Conservation (phyloP, 2,329 filamentous ascomycete species). For the Curvularia spicifera region DNA sequence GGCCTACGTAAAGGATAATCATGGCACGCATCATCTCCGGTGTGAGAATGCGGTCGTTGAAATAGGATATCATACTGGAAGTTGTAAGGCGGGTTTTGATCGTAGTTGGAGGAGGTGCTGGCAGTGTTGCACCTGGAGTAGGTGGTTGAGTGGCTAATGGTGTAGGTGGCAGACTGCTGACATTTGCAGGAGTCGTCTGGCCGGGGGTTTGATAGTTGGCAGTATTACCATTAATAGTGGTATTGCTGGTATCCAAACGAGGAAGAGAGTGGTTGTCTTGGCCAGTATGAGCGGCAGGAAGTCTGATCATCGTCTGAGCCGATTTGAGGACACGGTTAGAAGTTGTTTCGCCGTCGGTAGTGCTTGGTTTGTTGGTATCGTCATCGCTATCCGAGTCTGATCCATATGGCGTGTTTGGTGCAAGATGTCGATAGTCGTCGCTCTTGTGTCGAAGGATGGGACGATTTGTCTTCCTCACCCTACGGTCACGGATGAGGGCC, state of each 20-base stretch:
- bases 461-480: conserved; percentile 77
- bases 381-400: conserved; percentile 70
- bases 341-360: conserved; percentile 17
- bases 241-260: conserved; percentile 27
- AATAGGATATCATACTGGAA: conserved; percentile 97
- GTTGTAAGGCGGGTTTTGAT: conserved; percentile 89
- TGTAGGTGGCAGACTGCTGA: conserved; percentile 23
- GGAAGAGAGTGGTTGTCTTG: conserved; percentile 33
- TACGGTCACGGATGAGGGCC: conserved; percentile 85
- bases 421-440: conserved; percentile 84
- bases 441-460: conserved; percentile 82
- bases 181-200: conserved; percentile 20
- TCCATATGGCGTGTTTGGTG: conserved; percentile 78
- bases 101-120: conserved; percentile 52
- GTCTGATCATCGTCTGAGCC: conserved; percentile 46
- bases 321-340: conserved; percentile 39
- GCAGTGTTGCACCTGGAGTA: conserved; percentile 33
- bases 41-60: conserved; percentile 91
- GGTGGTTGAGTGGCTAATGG: conserved; percentile 28
- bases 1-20: conserved; percentile 97
- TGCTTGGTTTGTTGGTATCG: conserved; percentile 27
- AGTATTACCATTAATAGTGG: conserved; percentile 26
- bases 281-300: conserved; percentile 50
- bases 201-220: conserved; percentile 30
- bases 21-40: conserved; percentile 99